A percentile compares a stretch with the other conserved stretches of the same genome.
Conservation (phyloP, 2,329 filamentous ascomycete species). For the Xylariaceae sp. region DNA sequence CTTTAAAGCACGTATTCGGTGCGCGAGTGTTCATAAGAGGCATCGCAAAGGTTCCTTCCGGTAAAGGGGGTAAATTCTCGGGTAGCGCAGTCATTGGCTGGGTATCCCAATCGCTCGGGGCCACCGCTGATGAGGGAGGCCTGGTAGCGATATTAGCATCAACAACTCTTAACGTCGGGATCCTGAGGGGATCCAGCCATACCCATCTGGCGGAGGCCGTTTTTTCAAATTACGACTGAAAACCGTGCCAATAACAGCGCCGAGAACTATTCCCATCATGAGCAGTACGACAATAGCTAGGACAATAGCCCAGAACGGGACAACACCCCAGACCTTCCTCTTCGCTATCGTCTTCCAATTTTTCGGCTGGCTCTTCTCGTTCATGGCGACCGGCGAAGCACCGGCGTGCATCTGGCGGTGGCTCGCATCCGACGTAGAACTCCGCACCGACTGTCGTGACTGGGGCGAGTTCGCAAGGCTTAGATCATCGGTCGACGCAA, state of each 20-base stretch:
- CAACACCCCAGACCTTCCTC: constrained; percentile 59
- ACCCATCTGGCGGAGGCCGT: constrained; percentile 13
- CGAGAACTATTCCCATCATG: constrained; percentile 58
- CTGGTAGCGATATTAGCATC: constrained; percentile 25
- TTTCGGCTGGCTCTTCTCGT: constrained; percentile 52
- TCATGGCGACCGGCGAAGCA: constrained; percentile 43
- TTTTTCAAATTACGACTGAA: constrained; percentile 37
- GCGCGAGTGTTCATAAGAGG: constrained; percentile 53
- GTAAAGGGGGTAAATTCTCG: constrained; percentile 53
- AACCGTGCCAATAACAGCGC: constrained; percentile 57
- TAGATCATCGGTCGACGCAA: constrained; percentile 60
- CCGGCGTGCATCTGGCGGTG: constrained; percentile 58
- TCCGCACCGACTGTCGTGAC: constrained; percentile 56
- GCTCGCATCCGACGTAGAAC: constrained; percentile 54
- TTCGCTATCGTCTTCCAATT: constrained; percentile 57
- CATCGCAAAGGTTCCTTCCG: constrained; percentile 59
- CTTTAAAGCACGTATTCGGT: constrained; percentile 59
- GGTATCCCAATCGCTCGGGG: constrained; percentile 50
- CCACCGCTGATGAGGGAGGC: constrained; percentile 12
- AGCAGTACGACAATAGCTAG: constrained; percentile 52
- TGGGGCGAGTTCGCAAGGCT: constrained; percentile 44
- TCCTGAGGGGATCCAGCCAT: too few relatives aligned
- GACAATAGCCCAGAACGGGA: constrained; percentile 65
- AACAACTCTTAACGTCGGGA: too few relatives aligned
- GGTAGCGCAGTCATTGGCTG: constrained; percentile 54